A percentile compares a stretch with the other conserved stretches of the same genome.
These are phyloP conservation scores for Cytidiella melzeri DNA, from an alignment of 768 basidiomycete genomes.

Conservation along the genomic window DNA sequence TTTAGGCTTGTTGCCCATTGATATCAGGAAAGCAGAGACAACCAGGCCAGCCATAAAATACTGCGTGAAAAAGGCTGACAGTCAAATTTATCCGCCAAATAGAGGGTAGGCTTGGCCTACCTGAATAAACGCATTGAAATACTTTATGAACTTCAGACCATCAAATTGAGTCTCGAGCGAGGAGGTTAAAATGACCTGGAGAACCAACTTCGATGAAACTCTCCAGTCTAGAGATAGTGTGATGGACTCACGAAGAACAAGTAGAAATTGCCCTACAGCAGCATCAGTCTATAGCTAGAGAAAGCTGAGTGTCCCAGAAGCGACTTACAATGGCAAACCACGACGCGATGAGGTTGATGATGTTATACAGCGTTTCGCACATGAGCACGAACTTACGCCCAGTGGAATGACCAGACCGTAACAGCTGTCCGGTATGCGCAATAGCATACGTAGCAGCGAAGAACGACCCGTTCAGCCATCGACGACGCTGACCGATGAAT, in stretches of 20 bases:
- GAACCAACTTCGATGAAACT: too few species aligned
- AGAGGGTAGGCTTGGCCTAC: constrained; percentile 33
- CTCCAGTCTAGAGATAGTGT: not conserved
- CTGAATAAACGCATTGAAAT: constrained; percentile 73
- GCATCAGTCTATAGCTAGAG: not conserved
- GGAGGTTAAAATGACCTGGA: constrained; percentile 78
- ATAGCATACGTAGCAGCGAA: constrained; percentile 94
- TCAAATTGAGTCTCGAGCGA: constrained; percentile 77
- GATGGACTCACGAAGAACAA: constrained; percentile 73
- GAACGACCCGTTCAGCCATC: constrained; percentile 91
- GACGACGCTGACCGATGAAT: constrained; percentile 86
- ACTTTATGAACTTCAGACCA: constrained; percentile 52
- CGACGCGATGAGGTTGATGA: constrained; percentile 80
- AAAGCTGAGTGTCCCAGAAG: not conserved
- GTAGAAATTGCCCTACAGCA: constrained; percentile 82
- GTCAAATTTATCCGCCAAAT: too few species aligned
- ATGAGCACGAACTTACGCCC: constrained; percentile 68
- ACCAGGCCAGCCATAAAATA: constrained; percentile 70
- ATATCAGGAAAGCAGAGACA: constrained; percentile 86
- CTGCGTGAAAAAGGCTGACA: not conserved
- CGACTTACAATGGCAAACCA: constrained; percentile 86
- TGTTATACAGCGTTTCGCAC: constrained; percentile 81
- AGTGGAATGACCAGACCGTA: constrained; percentile 76
- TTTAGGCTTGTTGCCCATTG: constrained; percentile 92
- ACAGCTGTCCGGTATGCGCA: constrained; percentile 76